Evolutionary conservation across 2,329 filamentous ascomycete genomes (phyloP).

Genomic region (Cladosporium sp.): DNA sequence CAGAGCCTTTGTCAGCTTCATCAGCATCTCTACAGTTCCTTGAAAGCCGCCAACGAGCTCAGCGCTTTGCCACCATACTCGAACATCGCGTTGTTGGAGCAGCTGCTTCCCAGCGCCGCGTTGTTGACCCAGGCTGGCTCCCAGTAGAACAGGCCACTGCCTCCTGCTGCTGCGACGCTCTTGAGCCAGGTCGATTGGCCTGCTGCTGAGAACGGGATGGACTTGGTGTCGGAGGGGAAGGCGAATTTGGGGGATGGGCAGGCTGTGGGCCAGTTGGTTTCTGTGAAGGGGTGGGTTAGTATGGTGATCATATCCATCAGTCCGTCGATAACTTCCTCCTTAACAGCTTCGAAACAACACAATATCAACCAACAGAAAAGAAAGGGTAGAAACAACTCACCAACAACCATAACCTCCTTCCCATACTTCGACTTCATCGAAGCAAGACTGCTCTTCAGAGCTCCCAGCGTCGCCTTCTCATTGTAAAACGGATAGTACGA

Average conservation of each 20-base stretch:
- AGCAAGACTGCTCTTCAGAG: constrained; percentile 29
- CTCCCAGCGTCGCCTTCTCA: constrained; percentile 31
- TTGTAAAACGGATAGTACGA: constrained; percentile 38
- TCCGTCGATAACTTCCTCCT: neutral
- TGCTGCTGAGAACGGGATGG: constrained; percentile 31
- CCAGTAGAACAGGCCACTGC: constrained; percentile 39
- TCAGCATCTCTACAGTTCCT: constrained; percentile 11
- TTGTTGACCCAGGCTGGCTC: constrained; percentile 38
- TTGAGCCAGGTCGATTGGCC: constrained; percentile 36
- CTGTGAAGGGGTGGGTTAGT: constrained; percentile 23
- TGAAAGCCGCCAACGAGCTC: constrained; percentile 27
- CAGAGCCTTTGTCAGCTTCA: neutral
- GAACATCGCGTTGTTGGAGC: constrained; percentile 35
- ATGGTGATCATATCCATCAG: constrained; percentile 16
- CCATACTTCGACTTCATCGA: constrained; percentile 31
- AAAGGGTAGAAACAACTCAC: neutral
- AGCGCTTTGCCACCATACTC: constrained; percentile 34
- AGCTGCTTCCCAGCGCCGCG: constrained; percentile 34
- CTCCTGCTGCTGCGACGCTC: constrained; percentile 32
- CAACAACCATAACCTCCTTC: constrained; percentile 27
- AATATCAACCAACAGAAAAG: constrained; percentile 5
- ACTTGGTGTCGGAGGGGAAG: constrained; percentile 31
- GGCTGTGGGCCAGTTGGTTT: constrained; percentile 37
- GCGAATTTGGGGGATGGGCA: constrained; percentile 32
- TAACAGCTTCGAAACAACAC: neutral